A percentile compares a stretch with the other conserved stretches of the same genome.
phyloP scores from a whole-genome alignment of 2,329 filamentous ascomycete species.

The Chalara sp. region DNA sequence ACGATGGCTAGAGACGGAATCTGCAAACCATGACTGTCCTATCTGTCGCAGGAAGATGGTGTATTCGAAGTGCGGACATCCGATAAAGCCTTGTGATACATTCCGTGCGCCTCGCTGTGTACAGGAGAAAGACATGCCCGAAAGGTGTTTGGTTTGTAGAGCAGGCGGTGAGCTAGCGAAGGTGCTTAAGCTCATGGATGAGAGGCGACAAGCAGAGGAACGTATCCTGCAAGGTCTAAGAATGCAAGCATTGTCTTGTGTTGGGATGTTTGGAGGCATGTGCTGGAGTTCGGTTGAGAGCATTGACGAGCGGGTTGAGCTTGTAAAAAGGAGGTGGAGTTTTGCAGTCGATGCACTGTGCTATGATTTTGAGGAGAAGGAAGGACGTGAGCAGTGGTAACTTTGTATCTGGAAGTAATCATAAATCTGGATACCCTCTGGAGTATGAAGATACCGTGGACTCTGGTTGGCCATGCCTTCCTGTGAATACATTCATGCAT shows the following conservation, averaged over 20 bases:
- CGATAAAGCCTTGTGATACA: slow-evolving; percentile 10
- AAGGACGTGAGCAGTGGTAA: slow-evolving; percentile 17
- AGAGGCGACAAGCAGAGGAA: slow-evolving; percentile 11
- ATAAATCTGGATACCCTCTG: too few relatives aligned
- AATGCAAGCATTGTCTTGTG: slow-evolving; percentile 10
- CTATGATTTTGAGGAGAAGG: slow-evolving; percentile 23
- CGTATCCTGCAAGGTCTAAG: slow-evolving; percentile 8
- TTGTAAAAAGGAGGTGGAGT: slow-evolving; percentile 12
- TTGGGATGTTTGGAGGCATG: slow-evolving; percentile 12
- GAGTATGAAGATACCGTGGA: too few relatives aligned
- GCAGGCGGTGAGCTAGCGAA: slow-evolving; percentile 7
- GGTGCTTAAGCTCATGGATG: slow-evolving; percentile 2
- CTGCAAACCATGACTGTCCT: slow-evolving; percentile 18
- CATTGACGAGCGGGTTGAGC: slow-evolving; percentile 13
- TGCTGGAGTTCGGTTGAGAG: slow-evolving; percentile 6
- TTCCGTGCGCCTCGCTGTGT: slow-evolving; percentile 6
- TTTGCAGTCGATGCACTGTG: slow-evolving; percentile 12
- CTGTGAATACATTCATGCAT: too few relatives aligned
- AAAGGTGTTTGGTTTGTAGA: slow-evolving; percentile 18
- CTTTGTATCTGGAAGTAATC: too few relatives aligned
- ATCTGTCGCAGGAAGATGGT: slow-evolving; percentile 19
- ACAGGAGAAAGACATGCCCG: slow-evolving; percentile 14
- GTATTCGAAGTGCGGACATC: slow-evolving; percentile 19
- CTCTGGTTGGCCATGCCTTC: too few relatives aligned
- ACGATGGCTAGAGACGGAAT: slow-evolving; percentile 19